Percentiles rank a stretch among this genome's conserved stretches.
Conservation (phyloP, 2,329 filamentous ascomycete species). For the Calonectria henricotiae region DNA sequence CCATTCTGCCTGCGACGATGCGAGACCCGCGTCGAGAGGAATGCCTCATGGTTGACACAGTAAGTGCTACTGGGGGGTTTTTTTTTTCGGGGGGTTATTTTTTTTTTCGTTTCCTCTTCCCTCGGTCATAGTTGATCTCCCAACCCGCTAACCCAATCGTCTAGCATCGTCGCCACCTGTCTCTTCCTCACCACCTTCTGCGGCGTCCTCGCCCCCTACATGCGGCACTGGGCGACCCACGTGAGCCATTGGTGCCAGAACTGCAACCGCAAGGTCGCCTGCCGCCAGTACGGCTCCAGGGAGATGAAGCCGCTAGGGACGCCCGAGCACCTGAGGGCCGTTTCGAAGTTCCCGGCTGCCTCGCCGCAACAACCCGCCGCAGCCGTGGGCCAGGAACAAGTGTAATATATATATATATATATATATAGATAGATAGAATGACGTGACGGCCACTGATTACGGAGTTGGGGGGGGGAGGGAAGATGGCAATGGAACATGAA, state of each 20-base stretch:
- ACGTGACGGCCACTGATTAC: not conserved
- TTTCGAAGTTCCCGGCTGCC: constrained; percentile 46
- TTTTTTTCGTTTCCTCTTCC: too few relatives aligned
- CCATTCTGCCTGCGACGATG: constrained; percentile 49
- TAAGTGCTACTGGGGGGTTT: constrained; percentile 29
- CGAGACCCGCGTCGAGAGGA: constrained; percentile 46
- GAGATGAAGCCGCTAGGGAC: constrained; percentile 48
- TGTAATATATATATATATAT: constrained; percentile 3
- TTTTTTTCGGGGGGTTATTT: too few relatives aligned
- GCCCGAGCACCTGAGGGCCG: constrained; percentile 50
- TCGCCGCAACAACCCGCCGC: constrained; percentile 1
- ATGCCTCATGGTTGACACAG: constrained; percentile 49
- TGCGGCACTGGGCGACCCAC: constrained; percentile 46
- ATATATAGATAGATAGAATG: not conserved
- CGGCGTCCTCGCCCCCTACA: constrained; percentile 48
- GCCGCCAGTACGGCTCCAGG: constrained; percentile 32
- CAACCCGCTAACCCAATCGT: constrained; percentile 18
- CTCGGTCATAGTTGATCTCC: not conserved
- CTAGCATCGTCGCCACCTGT: constrained; percentile 35
- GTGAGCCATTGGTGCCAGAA: constrained; percentile 51
- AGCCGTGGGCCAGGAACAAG: constrained; percentile 21
- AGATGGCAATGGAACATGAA: not conserved
- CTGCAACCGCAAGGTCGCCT: constrained; percentile 50
- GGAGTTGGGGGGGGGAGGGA: constrained; percentile 28
- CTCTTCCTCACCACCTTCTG: constrained; percentile 51